Conservation (phyloP, 176 grass and related monocot genomes). For the Ampelocalamus luodianensis region DNA sequence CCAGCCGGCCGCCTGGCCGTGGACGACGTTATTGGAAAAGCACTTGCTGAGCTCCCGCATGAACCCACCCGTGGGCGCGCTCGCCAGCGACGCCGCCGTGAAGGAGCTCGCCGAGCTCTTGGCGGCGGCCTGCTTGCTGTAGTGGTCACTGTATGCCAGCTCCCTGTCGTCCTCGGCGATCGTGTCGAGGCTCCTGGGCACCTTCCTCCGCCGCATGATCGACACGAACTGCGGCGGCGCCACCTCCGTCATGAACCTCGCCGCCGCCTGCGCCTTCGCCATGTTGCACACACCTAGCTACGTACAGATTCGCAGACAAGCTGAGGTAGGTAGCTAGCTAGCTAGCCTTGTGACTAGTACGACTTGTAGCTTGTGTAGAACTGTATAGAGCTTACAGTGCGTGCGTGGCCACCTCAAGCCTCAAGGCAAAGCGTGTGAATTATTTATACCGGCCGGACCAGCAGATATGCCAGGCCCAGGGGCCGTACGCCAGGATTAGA, state of each 20-base stretch:
- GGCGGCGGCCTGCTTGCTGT: not conserved
- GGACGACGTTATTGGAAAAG: constrained; percentile 29
- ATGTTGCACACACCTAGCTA: not conserved
- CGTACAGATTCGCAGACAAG: not conserved
- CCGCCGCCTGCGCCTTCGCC: constrained; percentile 48
- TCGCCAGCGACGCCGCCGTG: not conserved
- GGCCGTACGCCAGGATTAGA: too few relatives aligned
- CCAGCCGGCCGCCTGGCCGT: constrained; percentile 10
- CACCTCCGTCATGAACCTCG: constrained; percentile 67
- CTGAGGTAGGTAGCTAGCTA: not conserved
- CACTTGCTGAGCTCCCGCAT: constrained; percentile 50
- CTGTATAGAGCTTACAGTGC: not conserved
- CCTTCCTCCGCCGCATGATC: constrained; percentile 56
- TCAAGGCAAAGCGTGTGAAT: not conserved
- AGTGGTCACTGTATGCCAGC: not conserved
- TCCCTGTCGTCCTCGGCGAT: constrained; percentile 80
- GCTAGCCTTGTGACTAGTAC: not conserved
- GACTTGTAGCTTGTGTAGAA: not conserved
- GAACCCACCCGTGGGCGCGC: not conserved
- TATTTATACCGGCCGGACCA: constrained; percentile 3
- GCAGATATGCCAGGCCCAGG: constrained; percentile 18
- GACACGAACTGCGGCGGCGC: constrained; percentile 60
- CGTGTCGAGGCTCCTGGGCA: constrained; percentile 53
- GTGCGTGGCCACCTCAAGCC: not conserved
- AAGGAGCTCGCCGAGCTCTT: not conserved